A percentile compares a stretch with the other conserved stretches of the same genome.
Conservation (phyloP, 1,284 basidiomycete genomes). For the Acaromyces ingoldii region DNA sequence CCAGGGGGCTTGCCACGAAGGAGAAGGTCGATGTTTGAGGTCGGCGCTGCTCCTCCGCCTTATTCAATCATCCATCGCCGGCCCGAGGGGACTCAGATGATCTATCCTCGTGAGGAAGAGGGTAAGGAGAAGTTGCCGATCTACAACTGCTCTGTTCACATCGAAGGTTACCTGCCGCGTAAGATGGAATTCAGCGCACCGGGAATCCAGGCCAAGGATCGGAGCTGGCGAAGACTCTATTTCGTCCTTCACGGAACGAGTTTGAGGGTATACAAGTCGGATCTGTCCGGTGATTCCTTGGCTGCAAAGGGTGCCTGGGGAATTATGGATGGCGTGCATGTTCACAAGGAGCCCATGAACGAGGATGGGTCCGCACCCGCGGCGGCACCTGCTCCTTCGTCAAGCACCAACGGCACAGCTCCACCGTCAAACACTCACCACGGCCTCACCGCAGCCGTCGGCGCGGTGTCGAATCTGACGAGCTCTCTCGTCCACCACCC, state of each 20-base stretch:
- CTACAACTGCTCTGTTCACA: slow-evolving; percentile 81
- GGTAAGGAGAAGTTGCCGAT: slow-evolving; percentile 72
- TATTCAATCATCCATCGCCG: slow-evolving; percentile 45
- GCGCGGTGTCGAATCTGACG: background rate
- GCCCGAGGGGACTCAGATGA: slow-evolving; percentile 37
- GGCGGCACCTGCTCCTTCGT: too few species aligned
- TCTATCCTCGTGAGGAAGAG: slow-evolving; percentile 56
- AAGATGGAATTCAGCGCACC: slow-evolving; percentile 91
- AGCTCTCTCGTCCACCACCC: background rate
- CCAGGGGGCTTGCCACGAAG: slow-evolving; percentile 26
- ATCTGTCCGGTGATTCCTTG: slow-evolving; percentile 19
- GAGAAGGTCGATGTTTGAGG: slow-evolving; percentile 43
- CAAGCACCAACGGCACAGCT: background rate
- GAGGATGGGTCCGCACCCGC: slow-evolving; percentile 31
- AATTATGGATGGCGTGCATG: slow-evolving; percentile 42
- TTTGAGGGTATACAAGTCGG: slow-evolving; percentile 74
- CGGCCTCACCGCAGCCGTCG: background rate
- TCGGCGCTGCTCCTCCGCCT: slow-evolving; percentile 34
- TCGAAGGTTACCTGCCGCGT: slow-evolving; percentile 76
- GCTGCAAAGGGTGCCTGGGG: slow-evolving; percentile 24
- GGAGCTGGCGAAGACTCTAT: slow-evolving; percentile 83
- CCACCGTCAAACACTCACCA: background rate
- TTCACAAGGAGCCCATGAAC: slow-evolving; percentile 40
- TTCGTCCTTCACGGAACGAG: slow-evolving; percentile 88
- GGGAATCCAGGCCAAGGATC: slow-evolving; percentile 77